Base-by-base conservation (phyloP, 1,139 yeast species). In the Debaryomyces udenii region DNA sequence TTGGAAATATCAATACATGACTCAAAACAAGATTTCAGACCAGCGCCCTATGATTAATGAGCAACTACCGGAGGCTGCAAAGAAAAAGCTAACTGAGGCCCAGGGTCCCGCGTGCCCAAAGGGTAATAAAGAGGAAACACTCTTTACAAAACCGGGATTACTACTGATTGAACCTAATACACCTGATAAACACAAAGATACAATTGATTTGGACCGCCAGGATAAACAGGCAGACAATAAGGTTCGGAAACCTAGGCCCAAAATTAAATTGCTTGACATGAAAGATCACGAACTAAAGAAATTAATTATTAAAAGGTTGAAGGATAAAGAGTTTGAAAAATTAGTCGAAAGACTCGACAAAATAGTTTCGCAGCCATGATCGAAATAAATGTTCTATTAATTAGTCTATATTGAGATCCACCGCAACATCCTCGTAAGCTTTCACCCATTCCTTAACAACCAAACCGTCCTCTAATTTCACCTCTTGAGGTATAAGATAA, bases 381-480 rank as follows among this genome's bases (percentile, higher is more conserved):
- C 23, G 9, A n/a, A 18, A 27, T 15, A 24, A 13, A 26, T 33
- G 26, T 27, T 11, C 31, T 35, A 29, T 35, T n/a, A 39, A 26
- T 27, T 27, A 35, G 11, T 28, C 36, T 29, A 33, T 33, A 26
- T 23, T 27, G 30, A 34, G 18, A 26, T 26, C 23, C n/a, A 34
- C 35, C 9, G 37, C 14, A 26, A 15, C 11, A 26, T 26, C 23
- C 10, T 34, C 32, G 28, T 47, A 40, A 13, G 53, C 40, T 47
- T 69, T 75, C 2, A 57, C 56, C 88, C 88, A 83, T 42, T 64
- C 59, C 48, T 78, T 80, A 5, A 81, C 67, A 2, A 64, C 64
- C 37, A 82, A 58, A 0, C 88, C 88, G 57, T 83, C 88, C 1
- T 66, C 67, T 35, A 76, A 62, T 33, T 61, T 64, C 10, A 59